phyloP scores from a whole-genome alignment of 805 yeast genomes.

The Hanseniaspora nectarophila region DNA sequence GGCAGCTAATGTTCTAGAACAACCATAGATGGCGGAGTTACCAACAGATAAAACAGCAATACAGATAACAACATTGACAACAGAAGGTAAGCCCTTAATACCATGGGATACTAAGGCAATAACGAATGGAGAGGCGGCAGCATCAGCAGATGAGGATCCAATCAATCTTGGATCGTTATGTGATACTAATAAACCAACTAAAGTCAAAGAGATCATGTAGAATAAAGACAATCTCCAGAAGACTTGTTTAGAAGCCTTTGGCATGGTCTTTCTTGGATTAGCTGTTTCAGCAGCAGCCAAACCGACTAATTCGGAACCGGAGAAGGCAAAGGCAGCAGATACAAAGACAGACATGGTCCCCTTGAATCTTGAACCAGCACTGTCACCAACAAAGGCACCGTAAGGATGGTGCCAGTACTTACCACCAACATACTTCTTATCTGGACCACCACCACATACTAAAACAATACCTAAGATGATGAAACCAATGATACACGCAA shows the following conservation, averaged over 20 bases:
- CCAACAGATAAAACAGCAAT: slow-evolving; percentile 60
- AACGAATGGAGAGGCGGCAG: slow-evolving; percentile 67
- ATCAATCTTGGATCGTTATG: slow-evolving; percentile 34
- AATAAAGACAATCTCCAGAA: slow-evolving; percentile 44
- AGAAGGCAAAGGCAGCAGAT: slow-evolving; percentile 44
- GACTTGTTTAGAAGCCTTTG: slow-evolving; percentile 44
- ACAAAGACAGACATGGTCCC: slow-evolving; percentile 45
- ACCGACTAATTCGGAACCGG: slow-evolving; percentile 44
- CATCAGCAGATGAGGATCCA: slow-evolving; percentile 42
- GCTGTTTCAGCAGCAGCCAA: slow-evolving; percentile 40
- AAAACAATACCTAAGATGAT: slow-evolving; percentile 42
- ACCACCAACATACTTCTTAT: slow-evolving; percentile 39
- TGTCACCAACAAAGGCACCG: slow-evolving; percentile 50
- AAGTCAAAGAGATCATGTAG: slow-evolving; percentile 35
- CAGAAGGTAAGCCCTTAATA: slow-evolving; percentile 49
- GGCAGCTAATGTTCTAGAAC: slow-evolving; percentile 55
- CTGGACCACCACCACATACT: slow-evolving; percentile 38
- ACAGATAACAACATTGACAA: slow-evolving; percentile 57
- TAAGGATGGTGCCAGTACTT: slow-evolving; percentile 34
- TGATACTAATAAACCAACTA: slow-evolving; percentile 40
- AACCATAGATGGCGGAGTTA: slow-evolving; percentile 57
- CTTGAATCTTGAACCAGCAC: slow-evolving; percentile 32
- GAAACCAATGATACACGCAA: slow-evolving; percentile 41
- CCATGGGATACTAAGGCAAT: slow-evolving; percentile 58
- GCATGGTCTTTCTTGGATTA: slow-evolving; percentile 38